Base-by-base conservation (phyloP, 441 rosid genomes). In the Erodium moschatum region DNA sequence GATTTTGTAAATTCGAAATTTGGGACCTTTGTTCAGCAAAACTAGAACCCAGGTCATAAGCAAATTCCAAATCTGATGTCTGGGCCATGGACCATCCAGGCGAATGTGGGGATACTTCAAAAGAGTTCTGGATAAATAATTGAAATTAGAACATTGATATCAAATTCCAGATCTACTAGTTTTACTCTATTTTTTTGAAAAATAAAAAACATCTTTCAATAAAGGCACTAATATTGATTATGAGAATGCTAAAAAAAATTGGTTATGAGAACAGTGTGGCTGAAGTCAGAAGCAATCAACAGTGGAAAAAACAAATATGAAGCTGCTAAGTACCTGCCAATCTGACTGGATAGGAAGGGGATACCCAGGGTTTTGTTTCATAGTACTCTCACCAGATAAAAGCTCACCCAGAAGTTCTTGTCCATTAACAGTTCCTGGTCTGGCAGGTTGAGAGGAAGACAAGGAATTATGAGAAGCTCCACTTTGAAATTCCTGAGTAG, bases 271-370 rank as follows among this genome's bases (percentile, higher is more conserved):
- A 24, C 27, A 24, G 31, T 29, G 31, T 46, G 12, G 52, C 52
- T 46, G 52, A 46, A 46, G 52, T 11, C 13, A 46, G 13, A 46
- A 46, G 52, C 52, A 10, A 5, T 3, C 52, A 54, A 33, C 46
- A 58, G 58, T 19, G 50, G 38, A 46, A 5, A 35, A 40, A 67
- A 52, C 48, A 66, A 44, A 52, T 50, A 54, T 10, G 27, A 52
- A 77, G 46, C 44, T 70, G 15, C 56, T 58, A 46, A 71, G 18
- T 82, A 90, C 98, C 97, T 92, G 93, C 90, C 88, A 86, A 78
- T 81, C 81, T 68, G 81, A 72, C 76, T 87, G 90, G 50, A 73
- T 60, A 24, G 79, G 76, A 62, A 77, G 68, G 79, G 85, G 81
- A 79, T 79, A 73, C 71, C 73, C 83, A 50, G 73, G 66, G 40